phyloP scores from a whole-genome alignment of 495 filamentous ascomycete species.

The Mytilinidion resinicola region DNA sequence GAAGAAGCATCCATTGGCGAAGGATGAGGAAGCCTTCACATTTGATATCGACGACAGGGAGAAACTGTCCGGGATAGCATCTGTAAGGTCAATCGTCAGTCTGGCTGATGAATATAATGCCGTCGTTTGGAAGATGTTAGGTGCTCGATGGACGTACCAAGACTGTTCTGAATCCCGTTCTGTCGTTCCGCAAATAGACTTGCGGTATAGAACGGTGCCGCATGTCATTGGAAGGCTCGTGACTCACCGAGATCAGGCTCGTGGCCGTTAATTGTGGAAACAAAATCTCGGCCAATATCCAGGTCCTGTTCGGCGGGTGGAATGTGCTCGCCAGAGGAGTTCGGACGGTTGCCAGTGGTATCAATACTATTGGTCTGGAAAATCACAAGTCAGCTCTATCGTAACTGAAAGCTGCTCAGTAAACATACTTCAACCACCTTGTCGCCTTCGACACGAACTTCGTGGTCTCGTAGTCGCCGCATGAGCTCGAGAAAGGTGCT shows the following conservation, averaged over 20 bases:
- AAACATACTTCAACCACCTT: slow-evolving; percentile 37
- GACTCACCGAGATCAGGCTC: background rate
- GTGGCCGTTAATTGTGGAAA: background rate
- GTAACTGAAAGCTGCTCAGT: slow-evolving; percentile 5
- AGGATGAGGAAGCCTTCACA: background rate
- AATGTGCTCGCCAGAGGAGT: slow-evolving; percentile 8
- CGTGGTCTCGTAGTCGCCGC: slow-evolving; percentile 45
- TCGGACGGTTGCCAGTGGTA: slow-evolving; percentile 5
- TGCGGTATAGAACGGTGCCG: background rate
- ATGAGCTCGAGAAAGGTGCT: slow-evolving; percentile 73
- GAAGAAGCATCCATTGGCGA: slow-evolving; percentile 1
- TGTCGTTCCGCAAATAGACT: background rate
- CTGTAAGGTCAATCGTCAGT: background rate
- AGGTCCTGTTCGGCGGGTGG: slow-evolving; percentile 19
- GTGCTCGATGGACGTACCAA: background rate
- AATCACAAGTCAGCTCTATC: slow-evolving; percentile 5
- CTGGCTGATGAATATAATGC: background rate
- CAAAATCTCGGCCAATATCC: slow-evolving; percentile 12
- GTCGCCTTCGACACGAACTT: slow-evolving; percentile 38
- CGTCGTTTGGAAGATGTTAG: background rate
- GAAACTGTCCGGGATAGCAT: background rate
- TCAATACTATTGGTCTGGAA: background rate
- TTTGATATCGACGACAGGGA: background rate
- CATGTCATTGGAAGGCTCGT: background rate
- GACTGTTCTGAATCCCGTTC: background rate